Evolutionary conservation across 768 basidiomycete species (phyloP), one percentile per base, ranked within the genome.

Genomic region (Amyloporia xantha): DNA sequence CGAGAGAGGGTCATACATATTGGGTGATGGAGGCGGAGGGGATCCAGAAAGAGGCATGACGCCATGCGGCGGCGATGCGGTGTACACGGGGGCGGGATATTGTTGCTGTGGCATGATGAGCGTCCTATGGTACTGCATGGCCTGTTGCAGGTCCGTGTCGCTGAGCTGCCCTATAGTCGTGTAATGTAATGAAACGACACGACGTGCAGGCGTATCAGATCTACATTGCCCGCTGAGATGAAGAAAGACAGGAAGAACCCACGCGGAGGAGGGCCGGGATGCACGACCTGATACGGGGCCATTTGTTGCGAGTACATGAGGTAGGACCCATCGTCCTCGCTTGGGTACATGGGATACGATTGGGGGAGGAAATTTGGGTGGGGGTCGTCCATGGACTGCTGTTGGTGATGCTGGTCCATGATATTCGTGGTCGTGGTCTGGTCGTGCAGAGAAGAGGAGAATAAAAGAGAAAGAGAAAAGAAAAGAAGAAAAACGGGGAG

Each of bases 1-100:
- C 49, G 86, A 88, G 60, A 89, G 72, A 65, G 87, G 82, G 71
- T 86, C 86, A 68, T 90, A 89, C 70, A 86, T 78, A 71, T 83
- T 78, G 67, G 85, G 84, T 58, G 82, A 78, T 59, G 82, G 82
- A 62, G 87, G 83, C 62, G 88, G 84, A 58, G 87, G 66, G 53
- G 69, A 66, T 37, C 54, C 69, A 61, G 68, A 81, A 66, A 83
- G 68, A 50, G 75, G 78, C 73, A 84, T 72, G 63, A 62, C 65
- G 60, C 76, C 82, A 84, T 84, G 84, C 76, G 81, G 84, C 53
- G 65, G 61, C 44, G 65, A 62, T 37, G 65, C 59, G 51, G 66
- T 73, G 55, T 73, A 86, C 71, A 86, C 81, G 62, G 68, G 67
- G 73, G 58, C 55, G 33, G 58, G 54, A 45, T 60, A 62, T 73